These are phyloP conservation scores for Botrytis paeoniae DNA, from an alignment of 2,329 filamentous ascomycete species.

Conservation along the genomic window DNA sequence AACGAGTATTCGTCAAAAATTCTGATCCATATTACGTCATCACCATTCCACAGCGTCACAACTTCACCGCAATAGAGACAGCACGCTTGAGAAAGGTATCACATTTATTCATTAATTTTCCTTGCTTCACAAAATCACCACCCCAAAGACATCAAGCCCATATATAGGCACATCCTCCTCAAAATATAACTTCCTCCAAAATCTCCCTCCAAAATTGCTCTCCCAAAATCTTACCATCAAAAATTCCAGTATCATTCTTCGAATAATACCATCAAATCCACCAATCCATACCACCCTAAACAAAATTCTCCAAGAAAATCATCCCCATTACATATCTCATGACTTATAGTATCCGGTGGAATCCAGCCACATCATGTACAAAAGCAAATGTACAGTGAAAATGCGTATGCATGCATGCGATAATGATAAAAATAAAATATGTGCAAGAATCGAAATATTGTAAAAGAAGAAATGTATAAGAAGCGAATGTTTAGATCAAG, in stretches of 20 bases:
- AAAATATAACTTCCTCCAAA: not conserved
- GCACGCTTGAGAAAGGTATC: no score
- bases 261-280: not conserved
- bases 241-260: not conserved
- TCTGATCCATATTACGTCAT: not conserved
- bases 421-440: constrained; percentile 6
- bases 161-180: not conserved
- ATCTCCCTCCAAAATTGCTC: not conserved
- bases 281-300: not conserved
- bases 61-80: not conserved
- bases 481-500: not conserved
- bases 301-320: not conserved
- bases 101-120: not conserved
- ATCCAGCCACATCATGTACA: constrained; percentile 13
- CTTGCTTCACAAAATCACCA: not conserved
- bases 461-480: not conserved
- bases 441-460: constrained; percentile 4
- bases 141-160: not conserved
- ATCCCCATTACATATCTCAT: not conserved
- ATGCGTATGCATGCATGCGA: not conserved
- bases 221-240: not conserved
- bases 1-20: not conserved
- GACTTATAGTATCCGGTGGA: constrained; percentile 1
- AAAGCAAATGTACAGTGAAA: not conserved
- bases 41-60: not conserved